Base-by-base conservation (phyloP, 176 grass and related monocot species). In the Thinopyrum elongatum region DNA sequence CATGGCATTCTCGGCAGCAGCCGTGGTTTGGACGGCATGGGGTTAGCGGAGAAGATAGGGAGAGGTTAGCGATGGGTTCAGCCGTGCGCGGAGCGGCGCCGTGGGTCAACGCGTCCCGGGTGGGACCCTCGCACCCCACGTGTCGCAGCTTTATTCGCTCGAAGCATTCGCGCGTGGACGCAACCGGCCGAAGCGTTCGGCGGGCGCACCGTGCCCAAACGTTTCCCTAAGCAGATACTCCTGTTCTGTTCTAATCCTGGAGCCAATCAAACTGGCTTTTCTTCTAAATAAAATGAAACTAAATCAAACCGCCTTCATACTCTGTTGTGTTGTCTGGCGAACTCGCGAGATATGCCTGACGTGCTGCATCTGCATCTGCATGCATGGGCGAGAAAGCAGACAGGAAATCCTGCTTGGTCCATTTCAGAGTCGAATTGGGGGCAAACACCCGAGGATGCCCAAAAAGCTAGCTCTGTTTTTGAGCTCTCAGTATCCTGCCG, bases 341-440 rank as follows among this genome's bases (percentile, higher is more conserved):
- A 22, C 14, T 27, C 2, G 67, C n/a, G 47, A 55, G 49, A 47
- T 33, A 34, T 23, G 16, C 31, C 21, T 10, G 57, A 83, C 25
- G 81, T 39, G 67, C 42, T 75, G 72, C 26, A 0, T 46, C 61
- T 72, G 69, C 36, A 1, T 38, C 38, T 65, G 25, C 41, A 16
- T 74, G 70, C 70, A 72, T 41, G 36, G 70, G 19, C 21, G 7
- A 28, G 70, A 76, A 62, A 61, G 55, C 55, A 4, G 60, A 10
- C 17, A 74, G 35, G 70, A 84, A 84, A 75, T 75, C 82, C 33
- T 33, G 82, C 64, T 49, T 64, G 36, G 70, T 15, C 70, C 39
- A 25, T 76, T 75, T 33, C 19, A 49, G 41, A 65, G 77, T 26
- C 71, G 12, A 71, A 27, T 29, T 65, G 58, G 71, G 34, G 1